Evolutionary conservation across 768 basidiomycete species (phyloP).

Genomic region (Paxillus rubicundulus): DNA sequence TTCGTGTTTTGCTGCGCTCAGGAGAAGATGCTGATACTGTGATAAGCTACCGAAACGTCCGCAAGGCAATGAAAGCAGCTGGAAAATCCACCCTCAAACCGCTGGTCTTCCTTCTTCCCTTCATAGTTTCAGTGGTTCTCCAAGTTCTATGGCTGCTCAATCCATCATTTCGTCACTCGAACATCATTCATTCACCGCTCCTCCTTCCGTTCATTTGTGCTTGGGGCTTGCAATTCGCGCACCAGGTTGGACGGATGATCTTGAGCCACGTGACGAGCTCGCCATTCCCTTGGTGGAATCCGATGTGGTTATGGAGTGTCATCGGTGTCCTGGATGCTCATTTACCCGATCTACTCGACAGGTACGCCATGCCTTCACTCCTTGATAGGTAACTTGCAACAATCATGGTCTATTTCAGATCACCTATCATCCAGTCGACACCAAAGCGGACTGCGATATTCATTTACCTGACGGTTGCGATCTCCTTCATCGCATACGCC

Average conservation of each 20-base stretch:
- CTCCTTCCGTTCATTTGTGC: constrained; percentile 87
- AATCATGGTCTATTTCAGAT: constrained; percentile 33
- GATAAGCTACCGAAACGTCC: constrained; percentile 79
- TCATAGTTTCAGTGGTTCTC: constrained; percentile 63
- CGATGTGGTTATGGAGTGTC: constrained; percentile 80
- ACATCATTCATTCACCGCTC: constrained; percentile 71
- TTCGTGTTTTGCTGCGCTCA: background rate
- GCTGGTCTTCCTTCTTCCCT: constrained; percentile 76
- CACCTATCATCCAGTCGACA: constrained; percentile 74
- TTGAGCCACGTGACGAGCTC: constrained; percentile 85
- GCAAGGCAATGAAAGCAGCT: constrained; percentile 46
- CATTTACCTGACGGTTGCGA: constrained; percentile 64
- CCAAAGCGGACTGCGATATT: constrained; percentile 62
- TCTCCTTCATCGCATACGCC: constrained; percentile 70
- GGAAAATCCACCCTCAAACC: constrained; percentile 50
- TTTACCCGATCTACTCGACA: constrained; percentile 59
- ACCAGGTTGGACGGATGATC: constrained; percentile 91
- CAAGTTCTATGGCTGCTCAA: constrained; percentile 82
- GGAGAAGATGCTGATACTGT: constrained; percentile 2
- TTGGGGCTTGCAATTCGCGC: constrained; percentile 91
- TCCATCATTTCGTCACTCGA: constrained; percentile 55
- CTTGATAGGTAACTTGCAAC: background rate
- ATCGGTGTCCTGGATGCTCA: constrained; percentile 84
- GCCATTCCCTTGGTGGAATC: constrained; percentile 84
- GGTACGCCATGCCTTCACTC: constrained; percentile 43